Conservation (phyloP, 1,284 basidiomycete species). For the Ceratobasidium sp. region DNA sequence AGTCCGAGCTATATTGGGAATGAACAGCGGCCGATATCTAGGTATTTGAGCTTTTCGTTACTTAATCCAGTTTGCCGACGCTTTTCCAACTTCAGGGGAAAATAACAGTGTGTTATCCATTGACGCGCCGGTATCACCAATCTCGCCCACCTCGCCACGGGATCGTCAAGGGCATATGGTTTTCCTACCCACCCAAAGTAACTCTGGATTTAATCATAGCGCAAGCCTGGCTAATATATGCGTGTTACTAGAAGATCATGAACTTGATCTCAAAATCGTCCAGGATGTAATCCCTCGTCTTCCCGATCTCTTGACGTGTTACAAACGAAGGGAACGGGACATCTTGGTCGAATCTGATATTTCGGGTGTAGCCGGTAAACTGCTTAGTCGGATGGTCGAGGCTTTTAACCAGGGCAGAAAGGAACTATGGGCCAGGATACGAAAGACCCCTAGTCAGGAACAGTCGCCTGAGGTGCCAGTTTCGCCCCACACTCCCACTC, state of each 20-base stretch:
- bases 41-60: not conserved
- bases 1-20: not conserved
- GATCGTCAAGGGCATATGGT: not conserved
- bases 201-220: not conserved
- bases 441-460: not conserved
- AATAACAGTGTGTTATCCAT: not conserved
- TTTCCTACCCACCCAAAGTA: not conserved
- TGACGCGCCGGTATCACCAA: not conserved
- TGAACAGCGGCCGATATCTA: not conserved
- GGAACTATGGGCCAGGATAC: not conserved
- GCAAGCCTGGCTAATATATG: not conserved
- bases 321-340: not conserved
- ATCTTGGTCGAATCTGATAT: not conserved
- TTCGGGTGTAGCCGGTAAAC: not conserved
- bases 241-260: not conserved
- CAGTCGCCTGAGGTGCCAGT: not conserved
- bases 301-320: not conserved
- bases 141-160: not conserved
- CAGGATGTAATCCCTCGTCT: slow-evolving; percentile 4
- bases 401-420: not conserved
- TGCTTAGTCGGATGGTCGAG: not conserved
- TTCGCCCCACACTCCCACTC: not conserved
- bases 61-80: not conserved
- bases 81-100: not conserved
- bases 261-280: not conserved